A percentile compares a stretch with the other conserved stretches of the same genome.
phyloP scores from a whole-genome alignment of 2,329 filamentous ascomycete genomes.

The Phaeosphaeria sp. region DNA sequence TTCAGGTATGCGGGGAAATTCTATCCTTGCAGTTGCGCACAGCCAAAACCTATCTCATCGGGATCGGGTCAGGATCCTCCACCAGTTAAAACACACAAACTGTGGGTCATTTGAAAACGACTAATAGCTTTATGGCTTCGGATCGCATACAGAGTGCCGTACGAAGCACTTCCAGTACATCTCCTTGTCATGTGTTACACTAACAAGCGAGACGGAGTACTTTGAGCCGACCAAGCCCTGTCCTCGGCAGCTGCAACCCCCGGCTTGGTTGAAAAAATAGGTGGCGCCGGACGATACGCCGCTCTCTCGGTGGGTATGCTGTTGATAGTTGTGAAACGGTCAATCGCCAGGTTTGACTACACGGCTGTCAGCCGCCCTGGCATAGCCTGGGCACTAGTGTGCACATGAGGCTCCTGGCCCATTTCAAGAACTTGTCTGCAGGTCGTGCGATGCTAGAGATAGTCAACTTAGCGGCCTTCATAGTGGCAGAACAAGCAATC shows the following conservation, averaged over 20 bases:
- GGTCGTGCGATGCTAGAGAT: background rate
- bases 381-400: background rate
- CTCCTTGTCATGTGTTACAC: background rate
- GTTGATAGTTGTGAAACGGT: background rate
- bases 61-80: background rate
- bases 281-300: background rate
- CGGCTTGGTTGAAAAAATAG: background rate
- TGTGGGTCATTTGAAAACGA: background rate
- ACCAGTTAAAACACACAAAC: background rate
- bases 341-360: background rate
- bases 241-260: background rate
- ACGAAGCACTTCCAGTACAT: background rate
- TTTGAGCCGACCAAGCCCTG: background rate
- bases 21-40: background rate
- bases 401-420: background rate
- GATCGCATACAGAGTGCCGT: background rate
- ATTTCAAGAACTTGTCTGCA: background rate
- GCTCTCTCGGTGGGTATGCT: background rate
- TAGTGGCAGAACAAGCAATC: background rate
- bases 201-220: background rate
- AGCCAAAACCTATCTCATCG: background rate
- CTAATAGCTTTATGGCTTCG: background rate
- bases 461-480: background rate
- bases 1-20: background rate
- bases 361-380: background rate